phyloP scores from a whole-genome alignment of 2,329 filamentous ascomycete genomes.

The Tricladium varicosporioides region DNA sequence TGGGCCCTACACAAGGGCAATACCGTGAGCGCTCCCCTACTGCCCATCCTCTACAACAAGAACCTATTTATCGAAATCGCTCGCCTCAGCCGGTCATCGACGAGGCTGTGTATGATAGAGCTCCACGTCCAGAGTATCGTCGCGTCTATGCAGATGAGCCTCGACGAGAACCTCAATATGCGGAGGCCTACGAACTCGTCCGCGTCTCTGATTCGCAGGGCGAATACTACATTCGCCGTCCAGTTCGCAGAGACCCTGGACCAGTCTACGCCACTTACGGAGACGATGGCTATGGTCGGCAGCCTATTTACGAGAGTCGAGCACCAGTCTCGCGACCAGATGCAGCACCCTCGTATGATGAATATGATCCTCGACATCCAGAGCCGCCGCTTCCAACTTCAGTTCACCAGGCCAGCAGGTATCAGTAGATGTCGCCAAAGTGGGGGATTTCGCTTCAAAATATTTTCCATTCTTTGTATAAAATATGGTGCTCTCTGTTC shows the following conservation, averaged over 20 bases:
- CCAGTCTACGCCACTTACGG: slow-evolving; percentile 31
- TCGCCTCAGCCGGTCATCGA: slow-evolving; percentile 25
- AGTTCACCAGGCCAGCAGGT: slow-evolving; percentile 24
- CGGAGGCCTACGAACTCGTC: slow-evolving; percentile 44
- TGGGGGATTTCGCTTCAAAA: slow-evolving; percentile 14
- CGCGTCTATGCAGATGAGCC: slow-evolving; percentile 34
- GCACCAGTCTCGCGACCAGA: slow-evolving; percentile 21
- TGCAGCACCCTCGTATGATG: slow-evolving; percentile 36
- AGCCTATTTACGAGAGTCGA: slow-evolving; percentile 30
- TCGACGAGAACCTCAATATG: slow-evolving; percentile 30
- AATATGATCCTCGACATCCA: slow-evolving; percentile 45
- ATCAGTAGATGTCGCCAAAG: slow-evolving; percentile 21
- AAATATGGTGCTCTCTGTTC: slow-evolving; percentile 8
- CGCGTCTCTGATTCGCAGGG: slow-evolving; percentile 44
- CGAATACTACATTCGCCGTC: slow-evolving; percentile 46
- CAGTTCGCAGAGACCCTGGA: slow-evolving; percentile 37
- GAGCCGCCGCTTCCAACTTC: slow-evolving; percentile 29
- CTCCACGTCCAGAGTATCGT: slow-evolving; percentile 36
- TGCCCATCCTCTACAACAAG: slow-evolving; percentile 23
- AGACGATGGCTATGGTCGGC: slow-evolving; percentile 26
- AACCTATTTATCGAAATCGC: slow-evolving; percentile 33
- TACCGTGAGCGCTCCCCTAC: slow-evolving; percentile 35
- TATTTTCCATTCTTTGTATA: slow-evolving; percentile 14
- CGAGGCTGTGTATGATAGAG: slow-evolving; percentile 32
- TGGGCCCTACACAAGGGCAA: slow-evolving; percentile 26